Evolutionary conservation across 2,329 filamentous ascomycete species (phyloP), one percentile per base, ranked within the genome.

Genomic region (Colletotrichum somersetense): DNA sequence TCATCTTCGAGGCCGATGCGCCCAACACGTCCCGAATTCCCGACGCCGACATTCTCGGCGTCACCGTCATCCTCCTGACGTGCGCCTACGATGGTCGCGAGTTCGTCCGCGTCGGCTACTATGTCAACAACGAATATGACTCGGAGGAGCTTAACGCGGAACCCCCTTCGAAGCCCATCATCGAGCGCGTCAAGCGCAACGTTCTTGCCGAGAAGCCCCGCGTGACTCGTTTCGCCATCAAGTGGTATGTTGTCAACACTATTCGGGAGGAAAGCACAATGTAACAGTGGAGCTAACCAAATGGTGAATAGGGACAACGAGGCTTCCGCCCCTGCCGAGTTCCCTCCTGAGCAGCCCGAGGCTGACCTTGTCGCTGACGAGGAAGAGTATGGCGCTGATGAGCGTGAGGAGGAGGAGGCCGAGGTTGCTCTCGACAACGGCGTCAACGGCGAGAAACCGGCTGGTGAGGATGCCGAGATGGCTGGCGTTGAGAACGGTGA

Each of bases 121-220:
- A 99, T 77, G 96, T 99, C 79, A 99, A 98, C 88, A 99, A 99
- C 79, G 97, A 99, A 83, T 99, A 99, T 82, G 94, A 97, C 77
- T 93, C 93, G 35, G 94, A 97, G 78, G 94, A 97, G 81, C 89
- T 99, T 74, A 92, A 91, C 77, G 91, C 92, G 59, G 95, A 98
- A 77, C 96, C 96, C 12, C 96, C 96, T 8, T 88, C 94, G 70
- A 97, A 97, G 86, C 95, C 95, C 50, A 88, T 97, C 77, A 92
- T 98, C 75, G 97, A 99, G 81, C 94, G 95, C 79, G 94, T 99
- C 75, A 90, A 91, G 76, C 92, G 97, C 77, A 98, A 97, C 80
- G 93, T 99, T 62, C 89, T 99, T 48, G 95, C 95, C 3, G 96
- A 98, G 85, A 99, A 99, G 89, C 96, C 96, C 16, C 91, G 96